Conservation (phyloP, 805 yeast species). For the Scheffersomyces stipitis region DNA sequence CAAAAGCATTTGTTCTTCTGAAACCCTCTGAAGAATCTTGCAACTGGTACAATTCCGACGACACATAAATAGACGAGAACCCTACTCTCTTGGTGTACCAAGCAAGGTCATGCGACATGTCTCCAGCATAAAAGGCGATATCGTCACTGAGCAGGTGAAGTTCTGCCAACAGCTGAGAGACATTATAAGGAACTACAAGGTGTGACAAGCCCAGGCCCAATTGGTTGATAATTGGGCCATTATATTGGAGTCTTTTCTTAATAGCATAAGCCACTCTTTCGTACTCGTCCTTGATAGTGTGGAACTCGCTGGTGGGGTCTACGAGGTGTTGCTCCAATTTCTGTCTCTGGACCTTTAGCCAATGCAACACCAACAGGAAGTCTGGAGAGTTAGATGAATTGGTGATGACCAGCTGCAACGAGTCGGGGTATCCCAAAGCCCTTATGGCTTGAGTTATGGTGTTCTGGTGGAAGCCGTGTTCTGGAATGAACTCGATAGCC, state of each 20-base stretch:
- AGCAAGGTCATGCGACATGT: constrained; percentile 72
- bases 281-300: constrained; percentile 30
- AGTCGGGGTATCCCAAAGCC: constrained; percentile 52
- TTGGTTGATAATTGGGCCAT: constrained; percentile 45
- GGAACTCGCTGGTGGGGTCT: constrained; percentile 27
- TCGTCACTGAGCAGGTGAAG: constrained; percentile 81
- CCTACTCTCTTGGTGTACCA: constrained; percentile 91
- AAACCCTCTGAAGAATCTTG: constrained; percentile 63
- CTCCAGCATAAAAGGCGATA: constrained; percentile 76
- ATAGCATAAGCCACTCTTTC: constrained; percentile 46
- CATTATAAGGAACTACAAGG: constrained; percentile 63
- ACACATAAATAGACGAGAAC: constrained; percentile 67
- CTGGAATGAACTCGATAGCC: constrained; percentile 46
- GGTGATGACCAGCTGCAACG: constrained; percentile 40
- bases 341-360: constrained; percentile 46
- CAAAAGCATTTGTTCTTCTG: constrained; percentile 61
- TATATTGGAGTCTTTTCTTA: constrained; percentile 51
- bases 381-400: constrained; percentile 44
- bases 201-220: constrained; percentile 56
- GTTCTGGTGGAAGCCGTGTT: constrained; percentile 48
- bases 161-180: constrained; percentile 58
- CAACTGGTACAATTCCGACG: constrained; percentile 77
- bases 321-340: constrained; percentile 26
- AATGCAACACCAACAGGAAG: constrained; percentile 54
- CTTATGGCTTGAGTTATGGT: constrained; percentile 53